These are phyloP conservation scores for Trametes sanguinea DNA, from an alignment of 768 basidiomycete species.

Conservation along the genomic window DNA sequence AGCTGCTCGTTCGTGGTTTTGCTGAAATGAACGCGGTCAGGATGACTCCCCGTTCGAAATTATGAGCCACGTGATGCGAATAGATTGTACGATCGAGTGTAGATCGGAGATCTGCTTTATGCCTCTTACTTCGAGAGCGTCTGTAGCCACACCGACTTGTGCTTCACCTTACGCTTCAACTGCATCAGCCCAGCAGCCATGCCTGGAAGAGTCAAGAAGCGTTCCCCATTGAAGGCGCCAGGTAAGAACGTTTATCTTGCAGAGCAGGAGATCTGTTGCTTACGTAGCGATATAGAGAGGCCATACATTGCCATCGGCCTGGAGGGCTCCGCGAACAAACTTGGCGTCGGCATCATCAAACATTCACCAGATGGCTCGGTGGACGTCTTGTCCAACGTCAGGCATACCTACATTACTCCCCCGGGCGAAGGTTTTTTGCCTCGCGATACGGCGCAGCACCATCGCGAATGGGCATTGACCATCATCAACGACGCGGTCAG, in stretches of 20 bases:
- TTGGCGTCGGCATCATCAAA: conserved; percentile 90
- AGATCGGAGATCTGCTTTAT: conserved; percentile 10
- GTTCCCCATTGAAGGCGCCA: conserved; percentile 35
- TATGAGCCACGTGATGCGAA: conserved; percentile 16
- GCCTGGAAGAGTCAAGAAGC: conserved; percentile 28
- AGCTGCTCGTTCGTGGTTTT: neutral
- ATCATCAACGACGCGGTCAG: conserved; percentile 78
- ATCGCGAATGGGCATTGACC: conserved; percentile 87
- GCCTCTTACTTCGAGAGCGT: neutral
- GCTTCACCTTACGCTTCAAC: neutral
- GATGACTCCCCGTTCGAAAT: conserved; percentile 18
- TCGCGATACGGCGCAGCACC: conserved; percentile 92
- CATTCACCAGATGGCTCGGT: conserved; percentile 76
- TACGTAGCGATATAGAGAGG: conserved; percentile 45
- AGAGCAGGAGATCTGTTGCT: neutral
- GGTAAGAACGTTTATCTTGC: conserved; percentile 24
- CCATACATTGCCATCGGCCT: conserved; percentile 89
- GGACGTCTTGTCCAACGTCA: conserved; percentile 83
- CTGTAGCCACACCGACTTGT: conserved; percentile 3
- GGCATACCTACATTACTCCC: conserved; percentile 99
- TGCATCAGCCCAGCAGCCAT: conserved; percentile 5
- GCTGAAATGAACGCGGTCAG: neutral
- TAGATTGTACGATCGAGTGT: conserved; percentile 9
- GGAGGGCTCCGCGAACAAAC: conserved; percentile 97
- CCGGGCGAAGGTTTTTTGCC: conserved; percentile 98